Evolutionary conservation across 2,329 filamentous ascomycete genomes (phyloP), one percentile per base, ranked within the genome.

Genomic region (Bimuria novae-zelandiae): DNA sequence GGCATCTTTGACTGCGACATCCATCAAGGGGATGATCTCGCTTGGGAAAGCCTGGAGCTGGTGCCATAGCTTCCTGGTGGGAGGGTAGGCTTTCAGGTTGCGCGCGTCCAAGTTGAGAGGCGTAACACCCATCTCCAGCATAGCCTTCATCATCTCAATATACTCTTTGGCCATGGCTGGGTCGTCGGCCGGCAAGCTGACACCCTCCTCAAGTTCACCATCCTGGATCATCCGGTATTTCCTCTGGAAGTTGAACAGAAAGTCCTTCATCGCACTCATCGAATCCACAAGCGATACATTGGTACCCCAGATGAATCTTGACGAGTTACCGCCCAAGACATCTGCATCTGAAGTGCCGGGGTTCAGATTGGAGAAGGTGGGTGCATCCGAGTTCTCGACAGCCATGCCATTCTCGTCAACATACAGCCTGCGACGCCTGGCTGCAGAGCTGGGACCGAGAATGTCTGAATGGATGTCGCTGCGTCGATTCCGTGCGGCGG

Each of bases 11-110:
- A 97, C 85, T 5, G 87, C 87, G 73, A 96, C 90, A 81, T 99
- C 95, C 89, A 99, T 96, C 41, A 97, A 82, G 2, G 93, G 92
- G 39, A 99, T 89, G 48, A 99, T 92, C 81, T 99, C 94, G 68
- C 94, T 92, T 0, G 94, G 94, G 69, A 97, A 99, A 12, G 89
- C 88, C 71, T 96, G 90, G 52, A 95, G 80, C 74, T 99, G 95
- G 72, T 97, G 90, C 90, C 92, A 97, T 51, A 99, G 80, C 77
- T 97, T 97, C 64, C 88, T 81, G 0, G 94, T 97, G 1, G 91
- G 87, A 3, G 95, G 94, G 70, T 97, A 99, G 11, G 92, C 83
- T 71, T 95, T 96, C 54, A 99, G 80, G 64, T 99, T 95, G 51
- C 85, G 86, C 48, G 92, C 85, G 70, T 99, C 92, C 35, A 99